Percentiles rank a stretch among this genome's conserved stretches.
phyloP scores from a whole-genome alignment of 495 filamentous ascomycete species.

The Podospora comata region DNA sequence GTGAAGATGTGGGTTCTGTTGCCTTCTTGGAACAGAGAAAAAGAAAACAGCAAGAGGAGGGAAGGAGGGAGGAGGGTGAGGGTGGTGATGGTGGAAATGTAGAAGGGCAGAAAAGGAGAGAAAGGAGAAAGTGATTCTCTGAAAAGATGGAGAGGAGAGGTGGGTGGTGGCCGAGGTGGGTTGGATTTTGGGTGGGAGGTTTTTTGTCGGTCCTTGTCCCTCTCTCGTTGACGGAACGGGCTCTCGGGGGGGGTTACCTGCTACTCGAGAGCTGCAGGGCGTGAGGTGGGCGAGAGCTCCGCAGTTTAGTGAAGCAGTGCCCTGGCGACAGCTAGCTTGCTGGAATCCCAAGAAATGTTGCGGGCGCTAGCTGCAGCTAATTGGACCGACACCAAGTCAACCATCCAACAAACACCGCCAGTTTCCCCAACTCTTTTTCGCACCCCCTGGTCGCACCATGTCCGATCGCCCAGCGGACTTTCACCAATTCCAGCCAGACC shows the following conservation, averaged over 20 bases:
- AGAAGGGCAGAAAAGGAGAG: constrained; percentile 15
- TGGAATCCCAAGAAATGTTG: constrained; percentile 29
- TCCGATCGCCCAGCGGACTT: constrained; percentile 33
- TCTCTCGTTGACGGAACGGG: not conserved
- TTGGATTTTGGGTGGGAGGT: constrained; percentile 25
- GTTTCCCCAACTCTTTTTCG: constrained; percentile 37
- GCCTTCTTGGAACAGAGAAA: constrained; percentile 7
- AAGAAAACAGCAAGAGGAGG: constrained; percentile 2
- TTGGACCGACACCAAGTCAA: constrained; percentile 32
- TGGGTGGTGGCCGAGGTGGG: constrained; percentile 17
- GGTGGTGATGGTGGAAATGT: not conserved
- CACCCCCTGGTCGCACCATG: constrained; percentile 21
- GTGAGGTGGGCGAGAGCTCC: constrained; percentile 15
- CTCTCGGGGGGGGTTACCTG: constrained; percentile 17
- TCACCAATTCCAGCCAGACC: constrained; percentile 24
- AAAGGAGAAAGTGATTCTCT: constrained; percentile 6
- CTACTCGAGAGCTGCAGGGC: constrained; percentile 10
- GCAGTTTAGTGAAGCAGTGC: constrained; percentile 23
- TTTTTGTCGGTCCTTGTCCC: constrained; percentile 20
- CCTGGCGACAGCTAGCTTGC: constrained; percentile 9
- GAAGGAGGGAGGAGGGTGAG: not conserved
- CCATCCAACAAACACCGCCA: constrained; percentile 34
- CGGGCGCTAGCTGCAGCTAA: constrained; percentile 30
- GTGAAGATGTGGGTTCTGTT: not conserved
- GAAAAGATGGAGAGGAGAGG: constrained; percentile 9